A percentile compares a stretch with the other conserved stretches of the same genome.
These are phyloP conservation scores for Tetraselmis striata DNA, from an alignment of 139 green algal species.

Conservation along the genomic window DNA sequence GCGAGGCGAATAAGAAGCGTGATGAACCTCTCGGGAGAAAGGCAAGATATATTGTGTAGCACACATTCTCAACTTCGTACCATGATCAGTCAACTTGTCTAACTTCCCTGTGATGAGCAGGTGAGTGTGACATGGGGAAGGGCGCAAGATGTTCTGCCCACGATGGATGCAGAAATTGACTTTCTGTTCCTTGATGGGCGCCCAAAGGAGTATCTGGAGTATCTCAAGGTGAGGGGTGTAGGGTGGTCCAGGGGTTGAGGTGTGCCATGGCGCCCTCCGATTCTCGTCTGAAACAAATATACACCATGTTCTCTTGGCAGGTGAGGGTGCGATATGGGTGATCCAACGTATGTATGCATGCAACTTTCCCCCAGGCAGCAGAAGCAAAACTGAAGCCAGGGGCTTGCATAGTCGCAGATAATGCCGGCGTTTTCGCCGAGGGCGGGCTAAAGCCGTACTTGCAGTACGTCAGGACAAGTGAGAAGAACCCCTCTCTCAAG, in stretches of 20 bases:
- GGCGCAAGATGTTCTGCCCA: constrained; percentile 9
- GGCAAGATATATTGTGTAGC: no score
- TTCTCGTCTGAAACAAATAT: no score
- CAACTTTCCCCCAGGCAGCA: constrained; percentile 36
- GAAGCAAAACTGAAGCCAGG: constrained; percentile 41
- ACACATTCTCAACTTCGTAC: no score
- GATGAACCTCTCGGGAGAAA: neutral
- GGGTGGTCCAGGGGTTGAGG: no score
- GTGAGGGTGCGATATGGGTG: no score
- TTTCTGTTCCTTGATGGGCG: constrained; percentile 58
- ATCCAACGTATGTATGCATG: no score
- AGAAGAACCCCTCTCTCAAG: no score
- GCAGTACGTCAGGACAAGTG: constrained; percentile 44
- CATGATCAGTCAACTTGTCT: no score
- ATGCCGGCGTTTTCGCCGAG: constrained; percentile 39
- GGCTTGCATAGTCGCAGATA: constrained; percentile 54
- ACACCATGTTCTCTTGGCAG: no score
- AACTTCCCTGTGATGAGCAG: constrained; percentile 20
- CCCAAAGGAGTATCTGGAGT: constrained; percentile 53
- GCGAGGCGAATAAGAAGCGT: constrained; percentile 15
- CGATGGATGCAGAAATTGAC: constrained; percentile 29
- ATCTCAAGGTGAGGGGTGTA: constrained; percentile 32
- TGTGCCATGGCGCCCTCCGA: no score
- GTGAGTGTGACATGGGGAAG: constrained; percentile 45
- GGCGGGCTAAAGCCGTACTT: constrained; percentile 45